These are phyloP conservation scores for Borovskyia barvae DNA, from an alignment of 208 protist genomes.

Conservation along the genomic window DNA sequence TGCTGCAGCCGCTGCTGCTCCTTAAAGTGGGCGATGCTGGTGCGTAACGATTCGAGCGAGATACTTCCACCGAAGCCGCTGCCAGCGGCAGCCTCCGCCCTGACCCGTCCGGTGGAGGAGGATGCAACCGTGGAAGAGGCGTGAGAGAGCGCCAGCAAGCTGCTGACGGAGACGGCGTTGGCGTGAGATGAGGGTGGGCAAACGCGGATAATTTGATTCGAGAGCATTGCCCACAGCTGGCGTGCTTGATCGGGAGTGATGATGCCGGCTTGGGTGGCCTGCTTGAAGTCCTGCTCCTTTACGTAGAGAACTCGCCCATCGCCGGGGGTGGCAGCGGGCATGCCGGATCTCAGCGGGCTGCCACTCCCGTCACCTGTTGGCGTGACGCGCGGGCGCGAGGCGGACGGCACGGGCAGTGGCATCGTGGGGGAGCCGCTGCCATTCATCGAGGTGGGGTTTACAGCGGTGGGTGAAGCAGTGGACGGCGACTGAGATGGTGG, in stretches of 20 bases:
- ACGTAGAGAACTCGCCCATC: slow-evolving; percentile 47
- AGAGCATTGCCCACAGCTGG: slow-evolving; percentile 87
- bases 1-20: slow-evolving; percentile 45
- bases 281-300: slow-evolving; percentile 70
- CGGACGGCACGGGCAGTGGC: slow-evolving; percentile 11
- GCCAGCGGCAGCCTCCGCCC: neutral
- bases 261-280: slow-evolving; percentile 65
- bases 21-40: slow-evolving; percentile 79
- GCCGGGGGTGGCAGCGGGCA: neutral
- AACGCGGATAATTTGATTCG: slow-evolving; percentile 71
- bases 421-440: neutral
- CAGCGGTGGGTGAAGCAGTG: slow-evolving; percentile 8
- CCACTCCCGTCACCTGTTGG: neutral
- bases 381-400: neutral
- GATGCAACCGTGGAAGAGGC: slow-evolving; percentile 16
- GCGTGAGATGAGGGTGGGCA: slow-evolving; percentile 23
- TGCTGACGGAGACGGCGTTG: slow-evolving; percentile 31
- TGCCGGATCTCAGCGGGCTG: too few relatives aligned
- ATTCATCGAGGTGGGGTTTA: neutral
- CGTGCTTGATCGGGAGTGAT: slow-evolving; percentile 82
- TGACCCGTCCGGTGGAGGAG: slow-evolving; percentile 2
- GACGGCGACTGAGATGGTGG: slow-evolving; percentile 5
- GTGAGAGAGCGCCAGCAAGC: slow-evolving; percentile 39
- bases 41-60: slow-evolving; percentile 63
- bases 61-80: slow-evolving; percentile 50